Evolutionary conservation across 108 stramenopile species (phyloP).

Genomic region (Schizochytrium sp.): DNA sequence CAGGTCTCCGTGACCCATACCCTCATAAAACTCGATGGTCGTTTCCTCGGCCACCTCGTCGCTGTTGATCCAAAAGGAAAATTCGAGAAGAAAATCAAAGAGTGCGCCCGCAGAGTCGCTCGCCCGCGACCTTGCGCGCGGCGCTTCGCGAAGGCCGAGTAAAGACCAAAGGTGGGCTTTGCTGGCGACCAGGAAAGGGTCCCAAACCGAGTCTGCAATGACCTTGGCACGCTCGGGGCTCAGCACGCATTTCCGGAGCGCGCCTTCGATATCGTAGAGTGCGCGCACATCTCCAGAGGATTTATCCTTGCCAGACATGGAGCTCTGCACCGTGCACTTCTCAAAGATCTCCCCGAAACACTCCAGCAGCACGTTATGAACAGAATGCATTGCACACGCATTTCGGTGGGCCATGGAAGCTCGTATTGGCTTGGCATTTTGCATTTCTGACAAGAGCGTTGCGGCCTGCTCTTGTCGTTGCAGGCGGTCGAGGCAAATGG

Average conservation of each 20-base stretch:
- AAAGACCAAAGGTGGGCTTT: not conserved
- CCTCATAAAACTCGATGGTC: not conserved
- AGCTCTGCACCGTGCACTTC: slow-evolving; percentile 13
- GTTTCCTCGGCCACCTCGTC: not conserved
- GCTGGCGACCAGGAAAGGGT: not conserved
- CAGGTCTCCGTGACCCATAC: not conserved
- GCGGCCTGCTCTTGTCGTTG: not conserved
- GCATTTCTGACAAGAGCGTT: not conserved
- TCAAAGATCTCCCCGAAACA: not conserved
- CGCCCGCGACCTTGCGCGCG: not conserved
- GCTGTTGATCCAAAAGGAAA: not conserved
- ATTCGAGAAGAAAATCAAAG: not conserved
- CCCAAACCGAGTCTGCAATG: not conserved
- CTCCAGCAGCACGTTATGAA: not conserved
- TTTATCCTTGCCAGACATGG: not conserved
- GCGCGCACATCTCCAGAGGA: not conserved
- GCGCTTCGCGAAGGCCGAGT: not conserved
- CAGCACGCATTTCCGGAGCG: not conserved
- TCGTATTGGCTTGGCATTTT: not conserved
- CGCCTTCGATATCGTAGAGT: not conserved
- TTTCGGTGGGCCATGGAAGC: not conserved
- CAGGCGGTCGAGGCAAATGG: not conserved
- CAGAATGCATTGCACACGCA: not conserved
- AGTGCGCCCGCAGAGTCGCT: not conserved
- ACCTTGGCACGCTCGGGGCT: not conserved